These are phyloP conservation scores for Euphorbia pulcherrima DNA, from an alignment of 345 rosid species.

Conservation along the genomic window DNA sequence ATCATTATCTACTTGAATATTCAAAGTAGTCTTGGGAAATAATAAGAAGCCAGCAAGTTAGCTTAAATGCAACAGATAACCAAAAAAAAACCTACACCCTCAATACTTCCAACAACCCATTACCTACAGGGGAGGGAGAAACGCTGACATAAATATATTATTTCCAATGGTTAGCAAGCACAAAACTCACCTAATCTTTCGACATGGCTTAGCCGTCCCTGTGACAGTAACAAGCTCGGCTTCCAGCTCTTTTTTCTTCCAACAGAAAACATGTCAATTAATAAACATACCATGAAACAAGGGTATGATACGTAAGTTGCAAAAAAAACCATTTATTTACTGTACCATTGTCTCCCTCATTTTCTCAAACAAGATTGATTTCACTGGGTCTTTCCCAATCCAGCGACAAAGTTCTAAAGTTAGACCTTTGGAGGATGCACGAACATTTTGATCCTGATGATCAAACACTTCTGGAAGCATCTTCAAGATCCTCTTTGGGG, in stretches of 20 bases:
- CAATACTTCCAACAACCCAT: background rate
- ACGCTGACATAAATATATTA: background rate
- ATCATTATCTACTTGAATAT: background rate
- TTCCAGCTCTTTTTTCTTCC: conserved; percentile 98
- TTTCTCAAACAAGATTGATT: conserved; percentile 93
- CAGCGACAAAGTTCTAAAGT: conserved; percentile 98
- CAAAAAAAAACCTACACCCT: background rate
- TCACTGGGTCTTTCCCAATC: conserved; percentile 99
- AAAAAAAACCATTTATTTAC: conserved; percentile 3
- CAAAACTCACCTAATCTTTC: conserved; percentile 76
- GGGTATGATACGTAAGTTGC: background rate
- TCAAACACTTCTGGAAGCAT: conserved; percentile 99
- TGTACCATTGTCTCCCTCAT: conserved; percentile 99
- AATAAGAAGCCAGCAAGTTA: background rate
- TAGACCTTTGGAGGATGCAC: conserved; percentile 93
- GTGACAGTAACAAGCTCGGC: conserved; percentile 92
- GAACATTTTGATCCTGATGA: conserved; percentile 98
- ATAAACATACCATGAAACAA: conserved; percentile 7
- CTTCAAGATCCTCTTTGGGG: conserved; percentile 90
- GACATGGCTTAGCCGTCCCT: conserved; percentile 73
- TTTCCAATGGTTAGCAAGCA: background rate
- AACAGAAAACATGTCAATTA: conserved; percentile 17
- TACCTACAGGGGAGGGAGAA: background rate
- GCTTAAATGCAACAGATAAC: background rate
- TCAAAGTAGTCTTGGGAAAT: background rate